phyloP scores from a whole-genome alignment of 2,329 filamentous ascomycete species.

The Botrytis medusae region DNA sequence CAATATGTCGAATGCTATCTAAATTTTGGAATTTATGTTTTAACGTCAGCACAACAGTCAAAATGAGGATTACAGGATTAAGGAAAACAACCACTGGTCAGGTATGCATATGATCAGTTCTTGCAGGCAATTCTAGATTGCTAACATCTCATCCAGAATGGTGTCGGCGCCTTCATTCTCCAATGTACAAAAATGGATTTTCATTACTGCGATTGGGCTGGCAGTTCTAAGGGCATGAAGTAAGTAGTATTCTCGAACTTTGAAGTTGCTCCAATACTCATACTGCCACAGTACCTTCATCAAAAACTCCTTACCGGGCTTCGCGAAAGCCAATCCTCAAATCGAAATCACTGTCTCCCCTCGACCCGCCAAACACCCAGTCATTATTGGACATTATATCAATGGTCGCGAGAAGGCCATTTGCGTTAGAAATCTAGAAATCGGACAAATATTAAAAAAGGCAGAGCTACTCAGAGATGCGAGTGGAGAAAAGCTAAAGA shows the following conservation, averaged over 20 bases:
- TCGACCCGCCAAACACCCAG: constrained; percentile 83
- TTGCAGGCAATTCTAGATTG: neutral
- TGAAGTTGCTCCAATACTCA: neutral
- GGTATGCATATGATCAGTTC: constrained; percentile 43
- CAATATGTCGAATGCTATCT: neutral
- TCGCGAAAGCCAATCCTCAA: constrained; percentile 78
- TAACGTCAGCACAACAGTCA: constrained; percentile 21
- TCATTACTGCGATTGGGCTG: constrained; percentile 95
- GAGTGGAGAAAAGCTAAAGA: constrained; percentile 71
- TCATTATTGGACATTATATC: constrained; percentile 88
- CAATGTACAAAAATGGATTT: constrained; percentile 96
- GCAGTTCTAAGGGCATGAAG: constrained; percentile 95
- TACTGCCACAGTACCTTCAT: constrained; percentile 68
- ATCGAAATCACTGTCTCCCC: constrained; percentile 92
- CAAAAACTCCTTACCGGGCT: constrained; percentile 69
- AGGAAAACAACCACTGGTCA: constrained; percentile 53
- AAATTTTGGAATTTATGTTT: neutral
- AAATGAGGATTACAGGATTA: constrained; percentile 55
- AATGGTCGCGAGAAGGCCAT: constrained; percentile 84
- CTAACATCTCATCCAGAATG: constrained; percentile 65
- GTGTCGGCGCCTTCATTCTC: constrained; percentile 92
- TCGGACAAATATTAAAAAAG: constrained; percentile 79
- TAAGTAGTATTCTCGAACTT: constrained; percentile 45
- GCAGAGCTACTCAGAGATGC: constrained; percentile 69
- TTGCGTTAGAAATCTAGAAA: constrained; percentile 83